Conservation (phyloP, 257 asterid genomes). For the Nicotiana knightiana region DNA sequence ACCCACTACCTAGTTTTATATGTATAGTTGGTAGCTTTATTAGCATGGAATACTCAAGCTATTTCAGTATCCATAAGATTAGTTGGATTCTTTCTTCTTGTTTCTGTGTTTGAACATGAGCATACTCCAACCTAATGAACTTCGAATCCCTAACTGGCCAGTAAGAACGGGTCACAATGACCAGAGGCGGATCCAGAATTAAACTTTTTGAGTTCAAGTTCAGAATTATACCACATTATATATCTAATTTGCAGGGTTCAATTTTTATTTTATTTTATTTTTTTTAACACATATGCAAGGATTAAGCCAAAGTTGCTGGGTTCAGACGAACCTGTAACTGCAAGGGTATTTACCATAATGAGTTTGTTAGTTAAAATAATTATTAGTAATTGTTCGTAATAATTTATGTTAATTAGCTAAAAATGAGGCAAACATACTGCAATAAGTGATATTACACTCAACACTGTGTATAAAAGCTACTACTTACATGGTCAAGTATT, state of each 20-base stretch:
- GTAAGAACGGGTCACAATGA: not conserved
- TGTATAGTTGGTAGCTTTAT: not conserved
- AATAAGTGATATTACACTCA: not conserved
- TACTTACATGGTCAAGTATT: no score
- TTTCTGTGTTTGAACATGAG: not conserved
- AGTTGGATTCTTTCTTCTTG: not conserved
- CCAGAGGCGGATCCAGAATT: not conserved
- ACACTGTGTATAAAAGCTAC: no score
- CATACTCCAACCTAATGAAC: not conserved
- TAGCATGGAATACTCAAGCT: not conserved
- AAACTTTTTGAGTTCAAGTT: not conserved
- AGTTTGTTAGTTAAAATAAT: no score
- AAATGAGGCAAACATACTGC: no score
- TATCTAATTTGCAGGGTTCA: no score
- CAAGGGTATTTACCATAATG: no score
- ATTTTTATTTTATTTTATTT: no score
- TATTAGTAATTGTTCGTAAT: no score
- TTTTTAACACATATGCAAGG: no score
- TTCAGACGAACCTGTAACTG: no score
- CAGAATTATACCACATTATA: not conserved
- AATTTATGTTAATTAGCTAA: no score
- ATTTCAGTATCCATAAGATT: not conserved
- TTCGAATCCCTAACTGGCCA: not conserved
- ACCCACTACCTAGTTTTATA: not conserved
- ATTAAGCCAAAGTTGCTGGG: no score